Evolutionary conservation across 441 rosid genomes (phyloP).

Genomic region (Erodium moschatum): DNA sequence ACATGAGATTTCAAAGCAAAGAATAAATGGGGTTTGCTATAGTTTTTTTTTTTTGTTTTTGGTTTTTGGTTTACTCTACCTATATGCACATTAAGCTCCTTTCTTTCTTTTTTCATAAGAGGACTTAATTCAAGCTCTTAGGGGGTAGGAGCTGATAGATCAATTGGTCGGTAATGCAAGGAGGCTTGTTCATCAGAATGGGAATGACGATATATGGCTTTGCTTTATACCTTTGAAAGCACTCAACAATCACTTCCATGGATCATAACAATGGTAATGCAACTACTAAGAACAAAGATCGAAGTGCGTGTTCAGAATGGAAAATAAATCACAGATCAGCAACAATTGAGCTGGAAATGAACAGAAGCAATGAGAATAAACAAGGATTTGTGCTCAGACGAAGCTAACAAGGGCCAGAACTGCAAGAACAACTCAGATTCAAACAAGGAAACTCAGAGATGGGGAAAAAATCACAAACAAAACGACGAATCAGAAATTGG

Average conservation of each 20-base stretch:
- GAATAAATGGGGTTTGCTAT: not conserved
- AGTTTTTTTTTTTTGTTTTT: no score
- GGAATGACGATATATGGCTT: no score
- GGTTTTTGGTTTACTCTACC: no score
- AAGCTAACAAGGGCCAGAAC: no score
- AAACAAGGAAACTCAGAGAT: not conserved
- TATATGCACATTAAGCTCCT: no score
- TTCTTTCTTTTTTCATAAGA: not conserved
- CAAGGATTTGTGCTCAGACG: not conserved
- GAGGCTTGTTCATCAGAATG: not conserved
- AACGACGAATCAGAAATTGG: not conserved
- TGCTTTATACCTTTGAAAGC: no score
- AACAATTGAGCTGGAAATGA: not conserved
- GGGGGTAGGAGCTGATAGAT: not conserved
- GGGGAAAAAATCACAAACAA: not conserved
- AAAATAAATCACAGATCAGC: not conserved
- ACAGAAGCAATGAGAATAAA: not conserved
- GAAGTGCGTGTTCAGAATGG: not conserved
- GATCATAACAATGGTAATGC: not conserved
- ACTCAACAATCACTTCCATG: not conserved
- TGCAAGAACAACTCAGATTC: conserved; percentile 2
- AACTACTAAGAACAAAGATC: not conserved
- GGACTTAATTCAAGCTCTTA: not conserved
- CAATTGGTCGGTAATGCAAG: not conserved
- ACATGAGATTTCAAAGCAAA: not conserved